phyloP scores from a whole-genome alignment of 768 basidiomycete species.

The Suillus subaureus region DNA sequence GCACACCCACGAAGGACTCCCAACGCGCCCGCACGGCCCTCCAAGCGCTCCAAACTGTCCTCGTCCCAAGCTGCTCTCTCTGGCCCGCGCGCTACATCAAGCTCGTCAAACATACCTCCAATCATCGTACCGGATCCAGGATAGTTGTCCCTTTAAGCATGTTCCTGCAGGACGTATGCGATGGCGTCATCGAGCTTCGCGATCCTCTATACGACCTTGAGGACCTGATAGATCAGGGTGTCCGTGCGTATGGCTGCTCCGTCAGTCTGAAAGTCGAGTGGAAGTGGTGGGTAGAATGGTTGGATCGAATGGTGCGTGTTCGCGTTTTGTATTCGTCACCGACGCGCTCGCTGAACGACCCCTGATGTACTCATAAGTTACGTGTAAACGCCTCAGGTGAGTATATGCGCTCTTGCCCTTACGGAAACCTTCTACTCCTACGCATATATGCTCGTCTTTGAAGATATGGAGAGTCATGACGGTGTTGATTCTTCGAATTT shows the following conservation, averaged over 20 bases:
- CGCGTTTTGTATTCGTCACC: background rate
- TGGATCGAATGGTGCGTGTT: constrained; percentile 25
- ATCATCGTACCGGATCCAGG: constrained; percentile 17
- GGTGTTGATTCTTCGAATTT: background rate
- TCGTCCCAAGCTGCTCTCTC: constrained; percentile 47
- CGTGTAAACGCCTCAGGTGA: constrained; percentile 17
- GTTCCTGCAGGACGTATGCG: constrained; percentile 38
- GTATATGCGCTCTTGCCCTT: constrained; percentile 15
- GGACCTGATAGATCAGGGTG: constrained; percentile 37
- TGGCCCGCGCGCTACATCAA: constrained; percentile 43
- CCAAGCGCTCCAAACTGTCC: constrained; percentile 42
- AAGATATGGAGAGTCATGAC: background rate
- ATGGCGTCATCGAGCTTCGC: constrained; percentile 48
- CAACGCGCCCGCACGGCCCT: constrained; percentile 24
- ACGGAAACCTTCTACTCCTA: background rate
- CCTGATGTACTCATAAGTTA: background rate
- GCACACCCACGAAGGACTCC: constrained; percentile 14
- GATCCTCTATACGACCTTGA: constrained; percentile 39
- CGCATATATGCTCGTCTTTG: background rate
- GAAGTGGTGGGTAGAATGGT: constrained; percentile 34
- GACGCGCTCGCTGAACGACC: constrained; percentile 6
- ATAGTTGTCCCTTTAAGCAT: constrained; percentile 36
- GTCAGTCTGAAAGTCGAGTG: constrained; percentile 36
- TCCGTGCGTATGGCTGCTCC: constrained; percentile 40
- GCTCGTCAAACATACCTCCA: constrained; percentile 27